phyloP scores from a whole-genome alignment of 2,329 filamentous ascomycete genomes.

The Trichoderma sp. region DNA sequence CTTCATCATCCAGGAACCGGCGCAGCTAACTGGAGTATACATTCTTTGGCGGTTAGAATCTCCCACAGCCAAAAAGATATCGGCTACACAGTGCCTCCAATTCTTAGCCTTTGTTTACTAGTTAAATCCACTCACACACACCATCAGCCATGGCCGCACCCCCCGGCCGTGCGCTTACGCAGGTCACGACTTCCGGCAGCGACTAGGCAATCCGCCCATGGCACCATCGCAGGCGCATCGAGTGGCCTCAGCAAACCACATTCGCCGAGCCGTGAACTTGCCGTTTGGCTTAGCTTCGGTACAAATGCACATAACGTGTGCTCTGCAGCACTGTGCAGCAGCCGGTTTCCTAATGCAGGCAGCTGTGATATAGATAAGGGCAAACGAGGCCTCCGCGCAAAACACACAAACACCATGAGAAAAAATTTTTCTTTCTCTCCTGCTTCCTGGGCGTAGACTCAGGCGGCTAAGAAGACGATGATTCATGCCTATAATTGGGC shows the following conservation, averaged over 20 bases:
- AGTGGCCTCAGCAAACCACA: slow-evolving; percentile 4
- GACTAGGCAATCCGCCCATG: slow-evolving; percentile 19
- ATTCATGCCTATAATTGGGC: background rate
- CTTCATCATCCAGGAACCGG: slow-evolving; percentile 22
- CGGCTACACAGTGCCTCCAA: background rate
- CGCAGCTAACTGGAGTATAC: background rate
- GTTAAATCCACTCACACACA: background rate
- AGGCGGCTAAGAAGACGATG: slow-evolving; percentile 1
- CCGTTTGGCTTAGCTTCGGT: background rate
- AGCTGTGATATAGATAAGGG: slow-evolving; percentile 21
- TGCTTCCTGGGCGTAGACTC: background rate
- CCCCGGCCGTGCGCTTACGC: slow-evolving; percentile 25
- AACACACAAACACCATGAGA: slow-evolving; percentile 4
- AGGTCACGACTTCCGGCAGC: slow-evolving; percentile 24
- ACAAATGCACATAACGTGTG: background rate
- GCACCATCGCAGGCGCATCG: slow-evolving; percentile 24
- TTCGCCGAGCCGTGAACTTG: slow-evolving; percentile 6
- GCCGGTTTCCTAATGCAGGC: slow-evolving; percentile 1
- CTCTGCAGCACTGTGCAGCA: slow-evolving; percentile 3
- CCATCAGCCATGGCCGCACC: slow-evolving; percentile 8
- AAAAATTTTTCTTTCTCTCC: background rate
- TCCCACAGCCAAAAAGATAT: background rate
- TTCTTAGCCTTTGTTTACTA: background rate
- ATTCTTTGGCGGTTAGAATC: background rate
- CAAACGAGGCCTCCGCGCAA: background rate